Percentiles rank a stretch among this genome's conserved stretches.
Conservation (phyloP, 805 yeast genomes). For the Monosporozyma unispora region DNA sequence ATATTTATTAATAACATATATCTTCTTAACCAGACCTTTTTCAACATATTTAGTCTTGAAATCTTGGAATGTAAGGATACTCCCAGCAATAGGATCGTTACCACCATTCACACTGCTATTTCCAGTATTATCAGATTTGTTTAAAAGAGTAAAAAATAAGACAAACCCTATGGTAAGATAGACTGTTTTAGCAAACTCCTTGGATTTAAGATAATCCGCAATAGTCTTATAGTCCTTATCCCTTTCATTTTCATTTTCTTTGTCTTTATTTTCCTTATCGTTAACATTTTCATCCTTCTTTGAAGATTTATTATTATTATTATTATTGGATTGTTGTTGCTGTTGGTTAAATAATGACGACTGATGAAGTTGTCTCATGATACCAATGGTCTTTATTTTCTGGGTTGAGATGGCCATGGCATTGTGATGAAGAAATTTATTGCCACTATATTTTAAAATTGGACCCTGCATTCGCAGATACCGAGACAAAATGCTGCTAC, state of each 20-base stretch:
- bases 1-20: constrained; percentile 64
- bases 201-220: constrained; percentile 34
- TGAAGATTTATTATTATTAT: not conserved
- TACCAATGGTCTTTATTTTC: not conserved
- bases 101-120: constrained; percentile 5
- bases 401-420: not conserved
- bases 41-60: constrained; percentile 73
- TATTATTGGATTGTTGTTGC: not conserved
- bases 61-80: constrained; percentile 60
- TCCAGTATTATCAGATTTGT: constrained; percentile 13
- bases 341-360: not conserved
- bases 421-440: not conserved
- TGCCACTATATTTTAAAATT: not conserved
- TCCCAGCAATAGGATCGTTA: constrained; percentile 5
- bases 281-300: not conserved
- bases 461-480: not conserved
- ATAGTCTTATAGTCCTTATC: constrained; percentile 20
- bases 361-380: not conserved
- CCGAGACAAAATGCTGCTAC: not conserved
- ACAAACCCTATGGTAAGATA: constrained; percentile 34
- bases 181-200: constrained; percentile 34
- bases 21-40: constrained; percentile 65
- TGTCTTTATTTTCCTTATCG: not conserved
- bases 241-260: not conserved
- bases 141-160: constrained; percentile 30